Conservation (phyloP, 768 basidiomycete species). For the Kwoniella pini region DNA sequence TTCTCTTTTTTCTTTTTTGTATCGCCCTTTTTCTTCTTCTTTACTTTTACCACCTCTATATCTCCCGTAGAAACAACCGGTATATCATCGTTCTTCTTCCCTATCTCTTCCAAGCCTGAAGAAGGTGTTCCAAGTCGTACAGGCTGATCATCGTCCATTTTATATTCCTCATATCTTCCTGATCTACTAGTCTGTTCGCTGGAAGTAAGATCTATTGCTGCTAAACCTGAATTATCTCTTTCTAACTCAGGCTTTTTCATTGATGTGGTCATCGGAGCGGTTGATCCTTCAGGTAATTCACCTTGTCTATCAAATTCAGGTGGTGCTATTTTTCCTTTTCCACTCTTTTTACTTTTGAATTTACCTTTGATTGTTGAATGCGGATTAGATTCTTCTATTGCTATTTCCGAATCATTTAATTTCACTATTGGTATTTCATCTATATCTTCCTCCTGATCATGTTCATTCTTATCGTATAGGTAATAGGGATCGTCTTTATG, state of each 20-base stretch:
- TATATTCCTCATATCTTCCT: conserved; percentile 41
- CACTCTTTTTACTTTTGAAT: conserved; percentile 15
- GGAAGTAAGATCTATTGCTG: conserved; percentile 34
- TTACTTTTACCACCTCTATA: conserved; percentile 50
- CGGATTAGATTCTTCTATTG: conserved; percentile 2
- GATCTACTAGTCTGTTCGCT: not conserved
- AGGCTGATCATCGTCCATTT: conserved; percentile 25
- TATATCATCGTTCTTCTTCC: conserved; percentile 11
- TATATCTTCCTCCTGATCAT: conserved; percentile 62
- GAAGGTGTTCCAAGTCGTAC: not conserved
- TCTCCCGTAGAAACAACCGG: conserved; percentile 22
- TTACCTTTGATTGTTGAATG: conserved; percentile 1
- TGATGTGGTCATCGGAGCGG: not conserved
- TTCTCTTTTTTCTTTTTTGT: conserved; percentile 30
- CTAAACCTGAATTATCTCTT: conserved; percentile 21
- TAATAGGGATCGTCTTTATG: conserved; percentile 89
- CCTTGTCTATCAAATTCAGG: conserved; percentile 65
- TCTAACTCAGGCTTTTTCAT: not conserved
- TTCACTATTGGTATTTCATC: conserved; percentile 89
- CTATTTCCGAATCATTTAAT: conserved; percentile 60
- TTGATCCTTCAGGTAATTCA: conserved; percentile 72
- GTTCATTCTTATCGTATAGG: conserved; percentile 62
- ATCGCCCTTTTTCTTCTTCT: conserved; percentile 49
- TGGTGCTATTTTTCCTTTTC: conserved; percentile 21
- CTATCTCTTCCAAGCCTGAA: not conserved